Conservation (phyloP, 1,284 basidiomycete genomes). For the Psilocybe mexicana region DNA sequence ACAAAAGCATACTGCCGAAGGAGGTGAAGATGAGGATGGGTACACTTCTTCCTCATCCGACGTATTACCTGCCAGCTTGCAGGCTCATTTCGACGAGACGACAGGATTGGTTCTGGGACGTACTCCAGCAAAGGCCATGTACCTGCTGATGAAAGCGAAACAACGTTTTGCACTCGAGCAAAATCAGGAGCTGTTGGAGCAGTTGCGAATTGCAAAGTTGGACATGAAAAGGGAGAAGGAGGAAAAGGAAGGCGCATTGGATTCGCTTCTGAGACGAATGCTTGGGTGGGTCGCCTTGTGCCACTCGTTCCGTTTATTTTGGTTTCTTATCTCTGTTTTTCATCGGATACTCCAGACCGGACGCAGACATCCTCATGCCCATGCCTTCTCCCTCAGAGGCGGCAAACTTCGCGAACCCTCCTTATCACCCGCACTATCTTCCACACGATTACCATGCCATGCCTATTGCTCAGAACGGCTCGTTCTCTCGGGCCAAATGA, state of each 20-base stretch:
- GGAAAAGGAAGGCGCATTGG: slow-evolving; percentile 58
- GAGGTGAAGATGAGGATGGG: slow-evolving; percentile 34
- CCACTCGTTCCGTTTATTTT: not conserved
- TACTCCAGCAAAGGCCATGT: slow-evolving; percentile 62
- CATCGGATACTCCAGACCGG: slow-evolving; percentile 1
- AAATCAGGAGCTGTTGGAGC: slow-evolving; percentile 61
- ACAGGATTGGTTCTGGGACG: slow-evolving; percentile 64
- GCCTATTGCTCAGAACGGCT: not conserved
- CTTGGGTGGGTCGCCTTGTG: slow-evolving; percentile 47
- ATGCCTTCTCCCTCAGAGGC: not conserved
- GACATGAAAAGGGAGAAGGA: slow-evolving; percentile 53
- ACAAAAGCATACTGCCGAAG: slow-evolving; percentile 18
- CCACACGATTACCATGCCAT: not conserved
- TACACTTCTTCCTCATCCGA: slow-evolving; percentile 37
- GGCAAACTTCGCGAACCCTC: not conserved
- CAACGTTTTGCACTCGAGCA: slow-evolving; percentile 61
- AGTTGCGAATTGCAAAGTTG: slow-evolving; percentile 53
- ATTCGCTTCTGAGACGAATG: slow-evolving; percentile 46
- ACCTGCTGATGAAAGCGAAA: slow-evolving; percentile 80
- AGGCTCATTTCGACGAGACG: slow-evolving; percentile 46
- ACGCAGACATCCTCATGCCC: slow-evolving; percentile 4
- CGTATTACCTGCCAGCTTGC: slow-evolving; percentile 52
- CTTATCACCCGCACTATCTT: not conserved
- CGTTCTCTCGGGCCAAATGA: not conserved
- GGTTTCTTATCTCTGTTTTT: not conserved